Percentiles rank a stretch among this genome's conserved stretches.
Conservation (phyloP, 306 rosid genomes). For the Dryas drummondii region DNA sequence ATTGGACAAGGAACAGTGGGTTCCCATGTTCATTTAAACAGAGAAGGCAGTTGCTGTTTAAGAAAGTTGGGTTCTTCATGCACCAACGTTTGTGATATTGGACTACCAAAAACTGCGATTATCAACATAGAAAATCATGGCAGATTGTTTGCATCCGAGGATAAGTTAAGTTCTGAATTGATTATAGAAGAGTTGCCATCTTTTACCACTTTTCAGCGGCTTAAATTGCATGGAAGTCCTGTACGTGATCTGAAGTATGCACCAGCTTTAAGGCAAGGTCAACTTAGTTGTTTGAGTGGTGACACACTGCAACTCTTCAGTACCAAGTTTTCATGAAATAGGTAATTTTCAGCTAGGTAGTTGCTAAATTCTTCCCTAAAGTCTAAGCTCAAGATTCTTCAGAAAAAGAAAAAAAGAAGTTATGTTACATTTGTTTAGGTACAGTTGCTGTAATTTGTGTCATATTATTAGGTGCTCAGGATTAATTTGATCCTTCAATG, state of each 20-base stretch:
- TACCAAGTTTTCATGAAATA: constrained; percentile 35
- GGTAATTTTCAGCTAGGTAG: constrained; percentile 17
- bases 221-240: constrained; percentile 46
- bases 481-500: not conserved
- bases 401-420: too few species aligned
- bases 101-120: constrained; percentile 64
- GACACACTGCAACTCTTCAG: constrained; percentile 60
- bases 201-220: constrained; percentile 53
- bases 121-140: constrained; percentile 38
- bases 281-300: constrained; percentile 64
- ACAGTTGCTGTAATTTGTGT: not conserved
- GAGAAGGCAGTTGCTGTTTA: constrained; percentile 34
- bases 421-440: not conserved
- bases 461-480: not conserved
- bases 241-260: constrained; percentile 75
- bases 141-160: constrained; percentile 61
- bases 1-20: constrained; percentile 65
- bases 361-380: not conserved
- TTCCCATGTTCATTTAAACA: constrained; percentile 54
- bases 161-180: constrained; percentile 52
- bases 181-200: constrained; percentile 78
- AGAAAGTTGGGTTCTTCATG: constrained; percentile 47
- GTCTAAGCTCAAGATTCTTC: too few species aligned
- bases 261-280: constrained; percentile 33
- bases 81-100: constrained; percentile 55